Base-by-base conservation (phyloP, 129 eudicot genomes). In the Centaurea solstitialis region DNA sequence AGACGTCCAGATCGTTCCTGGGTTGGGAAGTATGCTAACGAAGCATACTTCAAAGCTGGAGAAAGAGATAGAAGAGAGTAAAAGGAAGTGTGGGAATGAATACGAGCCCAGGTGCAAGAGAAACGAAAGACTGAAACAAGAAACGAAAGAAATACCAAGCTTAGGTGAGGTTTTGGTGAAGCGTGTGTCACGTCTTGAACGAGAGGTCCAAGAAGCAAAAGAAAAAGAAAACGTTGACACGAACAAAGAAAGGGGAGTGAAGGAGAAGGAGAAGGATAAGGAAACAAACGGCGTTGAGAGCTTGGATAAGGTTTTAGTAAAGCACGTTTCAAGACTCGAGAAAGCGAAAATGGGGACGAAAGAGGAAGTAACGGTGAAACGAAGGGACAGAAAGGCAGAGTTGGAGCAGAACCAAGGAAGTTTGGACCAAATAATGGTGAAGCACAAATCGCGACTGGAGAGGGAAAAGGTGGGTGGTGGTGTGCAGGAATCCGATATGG, bases 291-390 rank as follows among this genome's bases (percentile, higher is more conserved):
- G 40, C 35, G 75, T 68, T 67, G 98, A 88, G 81, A 72, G 88
- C 33, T 81, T 94, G 82, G 98, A 94, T 72, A 88, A 81, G 40
- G 85, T 92, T 80, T 79, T 94, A 43, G 93, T 94, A 18, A 94
- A 90, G 81, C 98, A 86, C 80, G 90, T 88, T 7, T 94, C 98
- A 17, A 94, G 86, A 70, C 90, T 94, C 20, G 98, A 94, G 86
- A 91, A 75, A 70, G 98, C 84, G 82, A 94, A 94, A 76, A 64
- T 87, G 85, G 79, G 50, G 18, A 65, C 24, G 59, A 75, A 78
- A 20, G 77, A 79, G 40, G 92, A 90, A 59, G 83, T 73, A 20
- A 73, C 75, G 61, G 75, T 71, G 72, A 65, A 75, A 76, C 79
- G 80, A 76, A 74, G 47, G 67, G 85, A 79, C 6, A 76, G 50